These are phyloP conservation scores for Tricholomella constricta DNA, from an alignment of 768 basidiomycete genomes.

Conservation along the genomic window DNA sequence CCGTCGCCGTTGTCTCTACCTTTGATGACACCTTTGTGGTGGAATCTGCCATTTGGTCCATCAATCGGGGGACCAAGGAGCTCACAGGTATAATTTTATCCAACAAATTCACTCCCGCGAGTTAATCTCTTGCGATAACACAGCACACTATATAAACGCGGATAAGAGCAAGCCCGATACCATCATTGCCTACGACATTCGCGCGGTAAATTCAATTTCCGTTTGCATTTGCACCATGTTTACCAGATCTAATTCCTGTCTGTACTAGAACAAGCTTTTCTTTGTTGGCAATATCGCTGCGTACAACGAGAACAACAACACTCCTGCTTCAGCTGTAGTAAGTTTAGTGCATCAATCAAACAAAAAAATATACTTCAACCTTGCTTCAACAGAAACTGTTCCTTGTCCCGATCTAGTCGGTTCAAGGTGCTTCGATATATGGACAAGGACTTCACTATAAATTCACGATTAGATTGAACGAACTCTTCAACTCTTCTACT, in stretches of 20 bases:
- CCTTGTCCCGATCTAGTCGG: slow-evolving; percentile 11
- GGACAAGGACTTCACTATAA: not conserved
- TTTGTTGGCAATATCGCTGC: slow-evolving; percentile 45
- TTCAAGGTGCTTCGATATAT: not conserved
- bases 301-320: slow-evolving; percentile 36
- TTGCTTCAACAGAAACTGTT: slow-evolving; percentile 16
- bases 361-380: not conserved
- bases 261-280: slow-evolving; percentile 37
- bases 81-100: slow-evolving; percentile 36
- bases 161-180: slow-evolving; percentile 41
- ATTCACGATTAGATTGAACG: not conserved
- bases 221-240: not conserved
- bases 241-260: not conserved
- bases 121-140: not conserved
- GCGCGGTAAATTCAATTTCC: too few species aligned
- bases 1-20: slow-evolving; percentile 29
- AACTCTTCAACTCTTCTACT: not conserved
- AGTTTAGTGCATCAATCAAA: slow-evolving; percentile 18
- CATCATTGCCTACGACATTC: slow-evolving; percentile 39
- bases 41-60: slow-evolving; percentile 52
- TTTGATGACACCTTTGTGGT: slow-evolving; percentile 20
- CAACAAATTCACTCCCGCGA: not conserved
- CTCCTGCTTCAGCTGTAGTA: slow-evolving; percentile 35
- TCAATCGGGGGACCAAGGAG: slow-evolving; percentile 38
- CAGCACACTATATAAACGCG: slow-evolving; percentile 50